Evolutionary conservation across 306 rosid genomes (phyloP), one percentile per base, ranked within the genome.

Genomic region (Cajanus cajan): DNA sequence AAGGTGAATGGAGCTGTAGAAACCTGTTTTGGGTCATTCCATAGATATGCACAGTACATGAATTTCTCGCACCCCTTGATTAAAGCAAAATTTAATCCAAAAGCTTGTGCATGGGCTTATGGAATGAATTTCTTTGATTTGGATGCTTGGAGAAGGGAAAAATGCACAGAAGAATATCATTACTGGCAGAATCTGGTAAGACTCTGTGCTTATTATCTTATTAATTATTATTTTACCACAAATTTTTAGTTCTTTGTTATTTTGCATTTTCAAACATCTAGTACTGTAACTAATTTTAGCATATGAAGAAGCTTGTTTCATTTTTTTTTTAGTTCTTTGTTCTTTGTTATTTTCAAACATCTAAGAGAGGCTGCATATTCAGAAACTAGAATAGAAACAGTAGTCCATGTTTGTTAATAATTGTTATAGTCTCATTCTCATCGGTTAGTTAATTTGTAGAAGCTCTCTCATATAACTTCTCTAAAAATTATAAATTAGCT

Each of bases 1-100:
- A 92, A 92, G 85, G 97, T 92, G 87, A 92, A 87, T 64, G 97
- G 97, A 59, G 97, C 97, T 41, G 97, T 92, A 7, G 97, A 92
- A 86, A 92, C 97, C 16, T 92, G 96, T 83, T 90, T 90, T 73
- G 96, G 96, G 47, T 90, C 96, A 8, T 92, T 92, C 85, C 97
- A 92, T 83, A 82, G 97, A 41, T 92, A 90, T 74, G 93, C 96
- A 2, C 96, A 92, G 81, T 92, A 90, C 86, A 90, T 92, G 96
- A 92, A 92, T 79, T 92, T 92, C 90, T 92, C 97, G 1, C 95
- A 92, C 72, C 97, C 97, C 7, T 83, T 90, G 86, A 92, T 92
- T 44, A 90, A 89, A 85, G 90, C 89, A 77, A 89, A 79, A 81
- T 92, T 92, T 68, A 87, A 89, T 71, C 97, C 97, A 12, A 92